Conservation (phyloP, 2,329 filamentous ascomycete genomes). For the Fusarium secorum region DNA sequence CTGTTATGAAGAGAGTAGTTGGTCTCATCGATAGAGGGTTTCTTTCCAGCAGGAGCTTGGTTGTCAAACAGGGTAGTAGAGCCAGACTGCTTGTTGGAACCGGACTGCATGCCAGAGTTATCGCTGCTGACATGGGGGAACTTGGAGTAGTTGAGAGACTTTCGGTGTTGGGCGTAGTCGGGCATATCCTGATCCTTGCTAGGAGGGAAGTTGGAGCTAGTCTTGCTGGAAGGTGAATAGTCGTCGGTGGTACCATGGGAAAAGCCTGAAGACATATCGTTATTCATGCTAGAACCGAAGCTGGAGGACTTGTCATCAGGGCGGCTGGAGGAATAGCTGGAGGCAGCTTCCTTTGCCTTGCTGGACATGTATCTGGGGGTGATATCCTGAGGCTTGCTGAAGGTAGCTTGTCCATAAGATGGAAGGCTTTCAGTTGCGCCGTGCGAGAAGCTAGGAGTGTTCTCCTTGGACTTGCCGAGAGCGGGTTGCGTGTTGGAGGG, state of each 20-base stretch:
- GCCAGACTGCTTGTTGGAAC: not conserved
- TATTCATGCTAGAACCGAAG: not conserved
- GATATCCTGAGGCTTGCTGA: not conserved
- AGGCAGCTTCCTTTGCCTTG: not conserved
- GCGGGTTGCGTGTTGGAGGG: not conserved
- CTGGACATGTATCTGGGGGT: not conserved
- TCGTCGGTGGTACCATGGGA: not conserved
- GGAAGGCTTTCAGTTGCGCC: not conserved
- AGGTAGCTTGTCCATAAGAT: not conserved
- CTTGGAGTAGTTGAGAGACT: conserved; percentile 1
- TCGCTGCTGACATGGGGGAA: not conserved
- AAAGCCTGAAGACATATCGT: not conserved
- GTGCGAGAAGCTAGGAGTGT: not conserved
- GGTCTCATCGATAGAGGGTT: conserved; percentile 1
- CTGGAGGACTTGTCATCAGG: not conserved
- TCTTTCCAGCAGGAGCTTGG: not conserved
- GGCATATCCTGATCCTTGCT: not conserved
- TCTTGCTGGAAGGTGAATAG: not conserved
- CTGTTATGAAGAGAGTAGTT: conserved; percentile 16
- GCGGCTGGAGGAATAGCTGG: not conserved
- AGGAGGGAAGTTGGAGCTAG: not conserved
- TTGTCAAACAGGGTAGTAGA: not conserved
- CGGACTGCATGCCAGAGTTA: not conserved
- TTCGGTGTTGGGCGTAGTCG: not conserved
- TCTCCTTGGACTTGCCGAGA: not conserved